Conservation (phyloP, 129 eudicot genomes). For the Flaveria bidentis region DNA sequence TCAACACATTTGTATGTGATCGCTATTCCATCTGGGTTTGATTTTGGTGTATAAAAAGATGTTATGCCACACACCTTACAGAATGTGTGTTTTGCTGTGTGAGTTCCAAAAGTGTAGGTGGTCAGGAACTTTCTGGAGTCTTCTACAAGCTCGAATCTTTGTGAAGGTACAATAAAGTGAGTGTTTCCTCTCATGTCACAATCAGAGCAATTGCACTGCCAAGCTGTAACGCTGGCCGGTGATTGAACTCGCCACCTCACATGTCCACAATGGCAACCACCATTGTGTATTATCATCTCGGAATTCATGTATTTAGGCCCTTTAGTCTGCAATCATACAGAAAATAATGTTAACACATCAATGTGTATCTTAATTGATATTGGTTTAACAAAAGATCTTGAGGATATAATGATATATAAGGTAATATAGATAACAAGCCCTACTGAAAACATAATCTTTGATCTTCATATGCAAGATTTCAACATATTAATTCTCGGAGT, state of each 20-base stretch:
- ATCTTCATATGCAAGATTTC: not conserved
- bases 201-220: slow-evolving; percentile 79
- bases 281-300: slow-evolving; percentile 53
- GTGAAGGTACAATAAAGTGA: slow-evolving; percentile 64
- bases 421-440: not conserved
- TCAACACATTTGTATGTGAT: slow-evolving; percentile 72
- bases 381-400: not conserved
- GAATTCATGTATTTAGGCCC: slow-evolving; percentile 38
- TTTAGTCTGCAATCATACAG: not conserved
- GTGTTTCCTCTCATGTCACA: slow-evolving; percentile 91
- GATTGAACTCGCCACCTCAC: slow-evolving; percentile 72
- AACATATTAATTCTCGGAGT: not conserved
- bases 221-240: slow-evolving; percentile 59
- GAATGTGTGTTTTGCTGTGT: slow-evolving; percentile 82
- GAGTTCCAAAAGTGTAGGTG: slow-evolving; percentile 82
- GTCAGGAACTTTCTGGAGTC: slow-evolving; percentile 63
- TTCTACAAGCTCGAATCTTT: slow-evolving; percentile 54
- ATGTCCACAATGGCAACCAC: slow-evolving; percentile 84
- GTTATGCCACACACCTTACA: slow-evolving; percentile 88
- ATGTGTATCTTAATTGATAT: not conserved
- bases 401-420: not conserved
- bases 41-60: slow-evolving; percentile 75
- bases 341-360: not conserved
- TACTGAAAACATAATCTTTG: not conserved
- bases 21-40: slow-evolving; percentile 85